Base-by-base conservation (phyloP, 305 asterid genomes). In the Rubia peregrina region DNA sequence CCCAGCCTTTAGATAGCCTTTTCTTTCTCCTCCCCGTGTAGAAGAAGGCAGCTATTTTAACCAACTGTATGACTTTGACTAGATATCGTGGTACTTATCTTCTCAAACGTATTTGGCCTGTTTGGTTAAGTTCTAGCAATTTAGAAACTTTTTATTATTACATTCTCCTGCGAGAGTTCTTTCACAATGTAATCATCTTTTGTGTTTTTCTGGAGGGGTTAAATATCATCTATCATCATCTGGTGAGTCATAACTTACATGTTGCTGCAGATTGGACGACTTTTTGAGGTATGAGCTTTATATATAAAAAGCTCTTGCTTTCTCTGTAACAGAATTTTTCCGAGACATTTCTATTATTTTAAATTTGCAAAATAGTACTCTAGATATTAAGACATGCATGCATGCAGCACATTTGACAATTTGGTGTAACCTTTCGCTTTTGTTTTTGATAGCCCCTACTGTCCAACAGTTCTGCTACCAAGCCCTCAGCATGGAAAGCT, bases 251-350 rank as follows among this genome's bases (percentile, higher is more conserved):
- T 71, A 71, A 51, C 61, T 16, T 63, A 69, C 65, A 53, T 75
- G 59, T 73, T 76, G 78, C 72, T 81, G 81, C 95, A 94, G 98
- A 79, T 85, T 94, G 86, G 93, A 91, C 77, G 96, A 89, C 63
- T 91, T 94, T 77, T 84, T 88, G 63, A 94, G 99, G 99, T 88
- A 83, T 33, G 83, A 56, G 73, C 74, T 78, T 77, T 67, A 67
- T 49, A 51, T 62, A 70, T 24, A 3, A 11, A 9, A 33, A 51
- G 63, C 60, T 42, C 75, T 71, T 73, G 24, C 44, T 53, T 76
- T 76, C 73, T 21, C 46, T 14, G 62, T 11, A n/a, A 21, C 22
- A 11, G 62, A 56, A 59, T 53, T 49, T 42, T 57, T 40, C 63
- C 6, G 65, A 19, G 61, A 21, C 51, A 48, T 19, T 55, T 33